These are phyloP conservation scores for Nemophila menziesii DNA, from an alignment of 257 asterid species.

Conservation along the genomic window DNA sequence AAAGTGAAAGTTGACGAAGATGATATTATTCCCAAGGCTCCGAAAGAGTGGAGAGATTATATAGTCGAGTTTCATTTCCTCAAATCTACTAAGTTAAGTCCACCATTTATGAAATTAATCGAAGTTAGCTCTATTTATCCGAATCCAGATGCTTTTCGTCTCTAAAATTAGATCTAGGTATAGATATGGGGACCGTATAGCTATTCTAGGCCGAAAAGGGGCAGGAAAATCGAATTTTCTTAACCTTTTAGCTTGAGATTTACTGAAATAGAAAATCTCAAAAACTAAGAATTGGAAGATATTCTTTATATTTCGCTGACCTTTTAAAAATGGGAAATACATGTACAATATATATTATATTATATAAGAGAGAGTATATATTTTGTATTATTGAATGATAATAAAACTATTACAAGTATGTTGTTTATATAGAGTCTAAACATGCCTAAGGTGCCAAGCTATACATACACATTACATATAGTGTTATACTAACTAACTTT, in stretches of 20 bases:
- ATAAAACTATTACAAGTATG: too few species aligned
- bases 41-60: constrained; percentile 14
- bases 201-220: constrained; percentile 4
- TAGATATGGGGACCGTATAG: constrained; percentile 4
- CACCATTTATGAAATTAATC: neutral
- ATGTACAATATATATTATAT: constrained; percentile 9
- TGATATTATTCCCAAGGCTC: constrained; percentile 7
- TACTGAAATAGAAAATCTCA: constrained; percentile 7
- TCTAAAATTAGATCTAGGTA: constrained; percentile 6
- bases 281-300: constrained; percentile 11
- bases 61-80: constrained; percentile 7
- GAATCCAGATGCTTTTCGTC: neutral
- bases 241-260: constrained; percentile 11
- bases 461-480: too few species aligned
- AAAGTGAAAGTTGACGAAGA: constrained; percentile 11
- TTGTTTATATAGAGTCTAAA: too few species aligned
- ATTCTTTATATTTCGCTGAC: constrained; percentile 44
- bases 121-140: constrained; percentile 13
- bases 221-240: constrained; percentile 10
- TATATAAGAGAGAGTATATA: too few species aligned
- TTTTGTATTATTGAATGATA: too few species aligned
- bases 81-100: constrained; percentile 3
- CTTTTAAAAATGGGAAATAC: constrained; percentile 11
- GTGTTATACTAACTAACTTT: too few species aligned
- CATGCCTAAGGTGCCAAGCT: too few species aligned